Evolutionary conservation across 495 filamentous ascomycete species (phyloP).

Genomic region (Penicillium atrosanguineum): DNA sequence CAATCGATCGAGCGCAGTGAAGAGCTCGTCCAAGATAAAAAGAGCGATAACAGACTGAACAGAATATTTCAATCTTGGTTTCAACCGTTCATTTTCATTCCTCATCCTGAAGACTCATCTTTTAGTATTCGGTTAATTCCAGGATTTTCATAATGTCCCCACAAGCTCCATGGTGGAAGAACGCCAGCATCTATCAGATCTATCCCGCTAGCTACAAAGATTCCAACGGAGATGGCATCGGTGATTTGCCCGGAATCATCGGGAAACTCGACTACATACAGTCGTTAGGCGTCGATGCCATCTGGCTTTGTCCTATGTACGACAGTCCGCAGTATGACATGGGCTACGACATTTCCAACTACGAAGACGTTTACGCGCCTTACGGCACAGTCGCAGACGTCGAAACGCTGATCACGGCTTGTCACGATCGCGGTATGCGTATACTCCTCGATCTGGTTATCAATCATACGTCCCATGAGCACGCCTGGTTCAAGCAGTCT

Average conservation of each 20-base stretch:
- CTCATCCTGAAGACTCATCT: too few relatives aligned
- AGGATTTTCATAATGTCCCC: slow-evolving; percentile 5
- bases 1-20: too few relatives aligned
- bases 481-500: slow-evolving; percentile 56
- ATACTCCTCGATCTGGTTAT: slow-evolving; percentile 58
- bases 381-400: slow-evolving; percentile 58
- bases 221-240: slow-evolving; percentile 43
- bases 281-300: slow-evolving; percentile 34
- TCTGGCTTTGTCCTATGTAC: slow-evolving; percentile 44
- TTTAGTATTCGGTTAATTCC: too few relatives aligned
- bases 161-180: slow-evolving; percentile 35
- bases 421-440: slow-evolving; percentile 50
- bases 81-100: too few relatives aligned
- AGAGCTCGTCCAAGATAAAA: too few relatives aligned
- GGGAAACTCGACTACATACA: slow-evolving; percentile 58
- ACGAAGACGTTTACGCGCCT: slow-evolving; percentile 49
- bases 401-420: slow-evolving; percentile 47
- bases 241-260: slow-evolving; percentile 60
- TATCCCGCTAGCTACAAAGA: slow-evolving; percentile 42
- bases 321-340: slow-evolving; percentile 54
- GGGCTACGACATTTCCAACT: slow-evolving; percentile 60
- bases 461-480: slow-evolving; percentile 59
- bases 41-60: too few relatives aligned
- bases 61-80: too few relatives aligned
- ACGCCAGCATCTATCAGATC: slow-evolving; percentile 41